These are phyloP conservation scores for Alternaria sp. DNA, from an alignment of 2,329 filamentous ascomycete genomes.

Conservation along the genomic window DNA sequence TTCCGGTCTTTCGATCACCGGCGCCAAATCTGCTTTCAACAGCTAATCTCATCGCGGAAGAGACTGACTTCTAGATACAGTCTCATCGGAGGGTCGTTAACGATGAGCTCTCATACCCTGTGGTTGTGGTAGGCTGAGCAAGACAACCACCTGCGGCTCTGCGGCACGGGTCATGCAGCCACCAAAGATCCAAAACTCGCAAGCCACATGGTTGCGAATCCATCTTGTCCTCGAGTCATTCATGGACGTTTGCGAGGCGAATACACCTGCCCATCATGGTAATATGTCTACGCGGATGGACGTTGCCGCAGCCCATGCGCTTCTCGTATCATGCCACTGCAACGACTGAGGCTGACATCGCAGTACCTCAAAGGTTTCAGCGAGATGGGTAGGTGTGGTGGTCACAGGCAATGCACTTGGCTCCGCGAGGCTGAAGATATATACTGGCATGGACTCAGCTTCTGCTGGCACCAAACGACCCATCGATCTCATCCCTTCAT, in stretches of 20 bases:
- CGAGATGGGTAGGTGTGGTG: neutral
- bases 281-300: neutral
- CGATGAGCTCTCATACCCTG: neutral
- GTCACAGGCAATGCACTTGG: neutral
- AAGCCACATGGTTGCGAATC: neutral
- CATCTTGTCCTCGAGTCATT: neutral
- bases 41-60: neutral
- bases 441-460: neutral
- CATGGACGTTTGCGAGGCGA: neutral
- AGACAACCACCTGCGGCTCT: slow-evolving; percentile 1
- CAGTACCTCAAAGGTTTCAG: neutral
- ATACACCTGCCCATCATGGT: neutral
- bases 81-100: neutral
- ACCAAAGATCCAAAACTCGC: neutral
- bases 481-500: neutral
- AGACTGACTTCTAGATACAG: neutral
- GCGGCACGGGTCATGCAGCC: neutral
- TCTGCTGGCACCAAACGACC: neutral
- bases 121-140: neutral
- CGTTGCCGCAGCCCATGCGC: neutral
- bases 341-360: neutral
- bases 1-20: neutral
- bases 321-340: neutral
- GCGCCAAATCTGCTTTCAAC: neutral
- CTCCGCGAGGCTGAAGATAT: neutral